These are phyloP conservation scores for Plasmodium billcollinsi DNA, from an alignment of 169 alveolate species.

Conservation along the genomic window DNA sequence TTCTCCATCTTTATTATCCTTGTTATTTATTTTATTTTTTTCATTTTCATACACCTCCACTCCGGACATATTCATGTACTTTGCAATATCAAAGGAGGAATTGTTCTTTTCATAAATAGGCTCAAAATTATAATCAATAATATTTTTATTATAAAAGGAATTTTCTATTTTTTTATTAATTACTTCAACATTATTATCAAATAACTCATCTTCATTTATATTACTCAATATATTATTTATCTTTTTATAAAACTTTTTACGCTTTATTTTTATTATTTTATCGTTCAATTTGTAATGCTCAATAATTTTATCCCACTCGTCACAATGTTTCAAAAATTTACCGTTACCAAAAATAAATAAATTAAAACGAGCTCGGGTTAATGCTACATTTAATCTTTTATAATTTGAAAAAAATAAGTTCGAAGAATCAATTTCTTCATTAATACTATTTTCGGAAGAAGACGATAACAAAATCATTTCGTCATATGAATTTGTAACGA, in stretches of 20 bases:
- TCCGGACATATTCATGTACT: slow-evolving; percentile 11
- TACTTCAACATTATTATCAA: slow-evolving; percentile 40
- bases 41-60: neutral
- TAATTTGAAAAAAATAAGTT: slow-evolving; percentile 90
- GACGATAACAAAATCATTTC: neutral
- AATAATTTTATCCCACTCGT: slow-evolving; percentile 56
- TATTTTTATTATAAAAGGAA: slow-evolving; percentile 54
- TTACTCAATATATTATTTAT: slow-evolving; percentile 17
- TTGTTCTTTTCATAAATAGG: slow-evolving; percentile 30
- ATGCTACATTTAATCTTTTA: slow-evolving; percentile 96
- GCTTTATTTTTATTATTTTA: slow-evolving; percentile 48
- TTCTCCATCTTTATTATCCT: neutral
- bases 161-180: slow-evolving; percentile 65
- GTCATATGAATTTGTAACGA: neutral
- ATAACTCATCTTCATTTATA: slow-evolving; percentile 11
- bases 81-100: slow-evolving; percentile 18
- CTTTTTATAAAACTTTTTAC: slow-evolving; percentile 16
- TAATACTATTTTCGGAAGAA: slow-evolving; percentile 15
- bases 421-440: slow-evolving; percentile 38
- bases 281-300: slow-evolving; percentile 45
- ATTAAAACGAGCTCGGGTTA: slow-evolving; percentile 94
- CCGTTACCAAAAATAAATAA: slow-evolving; percentile 91
- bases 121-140: slow-evolving; percentile 51
- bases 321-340: slow-evolving; percentile 50
- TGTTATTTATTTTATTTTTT: neutral